Base-by-base conservation (phyloP, 2,329 filamentous ascomycete species). In the Rhynchosporium secalis region DNA sequence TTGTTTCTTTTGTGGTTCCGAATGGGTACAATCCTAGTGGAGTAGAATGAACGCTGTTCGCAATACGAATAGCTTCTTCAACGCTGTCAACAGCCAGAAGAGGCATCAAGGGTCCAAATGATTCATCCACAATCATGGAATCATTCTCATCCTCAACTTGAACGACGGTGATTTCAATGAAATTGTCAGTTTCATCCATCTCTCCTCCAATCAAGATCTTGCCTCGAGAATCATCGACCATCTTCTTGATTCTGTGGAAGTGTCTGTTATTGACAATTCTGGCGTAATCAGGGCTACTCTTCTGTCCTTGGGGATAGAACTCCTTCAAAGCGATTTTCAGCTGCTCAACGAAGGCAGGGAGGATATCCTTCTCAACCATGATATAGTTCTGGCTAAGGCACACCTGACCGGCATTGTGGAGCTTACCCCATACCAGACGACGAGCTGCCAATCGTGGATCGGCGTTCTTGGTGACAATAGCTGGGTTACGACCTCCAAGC, bases 331-430 rank as follows among this genome's bases (percentile, higher is more conserved):
- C 84, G 49, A 81, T 82, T 73, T 90, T 89, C 71, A 98, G 82
- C 72, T 90, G 85, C 59, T 85, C 81, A 66, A 98, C 79, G 70
- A 98, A 91, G 33, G 83, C 79, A 13, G 86, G 81, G 33, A 94
- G 78, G 4, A 94, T 81, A 51, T 86, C 84, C 68, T 86, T 86
- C 74, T 98, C 91, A 33, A 96, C 85, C 57, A 97, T 82, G 58
- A 91, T 87, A 77, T 96, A 97, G 80, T 98, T 97, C 72, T 97
- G 92, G 31, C 88, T 91, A 66, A 97, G 84, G 76, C 95, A 99
- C 67, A 97, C 83, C 77, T 99, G 95, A 29, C 95, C 95, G 3
- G 90, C 89, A 74, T 95, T 95, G 65, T 92, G 75, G 3, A 85
- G 83, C 82, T 98, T 99, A 56, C 88, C 90, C 92, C 93, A 99